Evolutionary conservation across 805 yeast genomes (phyloP).

Genomic region (Candida rishiriensis): DNA sequence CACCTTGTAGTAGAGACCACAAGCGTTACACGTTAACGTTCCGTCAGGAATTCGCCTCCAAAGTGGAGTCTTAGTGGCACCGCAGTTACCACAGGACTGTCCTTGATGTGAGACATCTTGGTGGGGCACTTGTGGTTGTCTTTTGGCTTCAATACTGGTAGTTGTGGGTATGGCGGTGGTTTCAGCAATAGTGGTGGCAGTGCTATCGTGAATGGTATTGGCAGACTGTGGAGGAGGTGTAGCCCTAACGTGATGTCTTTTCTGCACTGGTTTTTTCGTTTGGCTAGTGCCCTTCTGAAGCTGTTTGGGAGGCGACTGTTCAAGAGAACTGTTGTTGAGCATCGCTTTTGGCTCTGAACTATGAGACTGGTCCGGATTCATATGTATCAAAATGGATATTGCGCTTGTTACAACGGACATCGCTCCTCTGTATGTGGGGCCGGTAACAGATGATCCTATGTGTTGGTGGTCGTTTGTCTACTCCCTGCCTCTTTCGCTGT

Average conservation of each 20-base stretch:
- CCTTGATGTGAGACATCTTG: background rate
- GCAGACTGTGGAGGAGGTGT: background rate
- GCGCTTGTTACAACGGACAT: no score
- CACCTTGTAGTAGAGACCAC: constrained; percentile 53
- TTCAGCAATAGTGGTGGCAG: background rate
- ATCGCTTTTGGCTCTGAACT: background rate
- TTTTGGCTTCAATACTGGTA: background rate
- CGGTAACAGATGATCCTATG: no score
- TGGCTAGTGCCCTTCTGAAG: background rate
- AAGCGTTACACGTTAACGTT: constrained; percentile 53
- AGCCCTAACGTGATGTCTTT: constrained; percentile 5
- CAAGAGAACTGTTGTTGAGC: background rate
- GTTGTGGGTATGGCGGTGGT: background rate
- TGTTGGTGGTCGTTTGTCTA: no score
- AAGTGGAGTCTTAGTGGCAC: constrained; percentile 51
- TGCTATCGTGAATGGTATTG: background rate
- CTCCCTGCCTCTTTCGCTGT: no score
- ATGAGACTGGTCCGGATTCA: no score
- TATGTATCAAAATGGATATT: no score
- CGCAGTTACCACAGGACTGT: constrained; percentile 50
- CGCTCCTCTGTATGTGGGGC: no score
- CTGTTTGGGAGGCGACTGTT: background rate
- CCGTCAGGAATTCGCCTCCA: constrained; percentile 60
- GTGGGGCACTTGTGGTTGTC: background rate
- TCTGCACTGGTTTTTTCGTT: background rate